phyloP scores from a whole-genome alignment of 176 grass and related monocot species.

The Carex littledalei region DNA sequence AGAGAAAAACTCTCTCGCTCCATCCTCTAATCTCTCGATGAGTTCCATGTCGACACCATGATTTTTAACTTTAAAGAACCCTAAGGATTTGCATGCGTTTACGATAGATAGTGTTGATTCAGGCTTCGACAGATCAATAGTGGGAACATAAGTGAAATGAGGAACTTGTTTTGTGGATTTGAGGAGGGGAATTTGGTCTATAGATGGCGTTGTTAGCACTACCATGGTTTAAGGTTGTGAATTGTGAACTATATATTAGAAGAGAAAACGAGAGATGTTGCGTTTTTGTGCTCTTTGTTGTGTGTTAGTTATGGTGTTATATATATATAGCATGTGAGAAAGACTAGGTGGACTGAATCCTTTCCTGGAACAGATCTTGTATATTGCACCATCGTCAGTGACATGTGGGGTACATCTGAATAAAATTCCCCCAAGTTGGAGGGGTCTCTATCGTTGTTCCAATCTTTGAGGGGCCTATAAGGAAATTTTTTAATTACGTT shows the following conservation, averaged over 20 bases:
- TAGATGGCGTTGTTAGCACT: constrained; percentile 35
- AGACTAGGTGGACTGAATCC: background rate
- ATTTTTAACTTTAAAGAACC: constrained; percentile 58
- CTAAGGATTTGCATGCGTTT: constrained; percentile 43
- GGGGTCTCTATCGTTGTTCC: background rate
- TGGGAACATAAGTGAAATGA: constrained; percentile 26
- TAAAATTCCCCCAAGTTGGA: background rate
- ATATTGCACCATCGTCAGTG: background rate
- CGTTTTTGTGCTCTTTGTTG: background rate
- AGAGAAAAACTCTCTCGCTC: constrained; percentile 57
- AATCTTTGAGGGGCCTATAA: background rate
- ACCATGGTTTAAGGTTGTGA: constrained; percentile 33
- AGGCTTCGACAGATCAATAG: constrained; percentile 33
- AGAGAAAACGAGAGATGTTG: no score
- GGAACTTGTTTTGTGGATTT: constrained; percentile 1
- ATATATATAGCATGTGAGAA: background rate
- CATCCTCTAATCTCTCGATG: constrained; percentile 36
- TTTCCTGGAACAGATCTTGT: background rate
- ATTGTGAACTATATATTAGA: no score
- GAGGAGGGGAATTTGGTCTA: constrained; percentile 61
- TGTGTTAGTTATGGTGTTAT: background rate
- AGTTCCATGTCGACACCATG: constrained; percentile 35
- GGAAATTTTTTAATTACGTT: background rate
- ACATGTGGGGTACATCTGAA: background rate
- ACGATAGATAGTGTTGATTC: constrained; percentile 28